Percentiles rank a stretch among this genome's conserved stretches.
Conservation (phyloP, 169 alveolate species). For the Eimeria nieschulzi region DNA sequence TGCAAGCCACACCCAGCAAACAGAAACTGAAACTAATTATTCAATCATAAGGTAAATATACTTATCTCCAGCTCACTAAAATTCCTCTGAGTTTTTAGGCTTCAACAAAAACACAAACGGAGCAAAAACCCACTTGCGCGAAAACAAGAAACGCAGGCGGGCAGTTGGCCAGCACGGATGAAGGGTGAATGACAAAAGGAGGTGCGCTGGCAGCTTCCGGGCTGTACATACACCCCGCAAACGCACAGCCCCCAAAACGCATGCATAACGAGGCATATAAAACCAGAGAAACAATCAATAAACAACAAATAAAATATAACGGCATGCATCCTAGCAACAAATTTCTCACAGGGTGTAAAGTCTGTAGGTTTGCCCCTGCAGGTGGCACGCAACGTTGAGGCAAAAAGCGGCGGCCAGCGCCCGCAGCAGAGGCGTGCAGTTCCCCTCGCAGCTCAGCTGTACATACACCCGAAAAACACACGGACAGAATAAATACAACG, state of each 20-base stretch:
- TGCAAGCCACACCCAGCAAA: background rate
- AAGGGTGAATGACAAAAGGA: conserved; percentile 47
- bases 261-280: background rate
- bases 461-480: too few relatives aligned
- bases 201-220: conserved; percentile 49
- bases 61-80: too few relatives aligned
- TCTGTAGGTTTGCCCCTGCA: conserved; percentile 29
- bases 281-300: background rate
- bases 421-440: conserved; percentile 52
- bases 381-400: conserved; percentile 44
- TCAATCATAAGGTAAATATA: too few relatives aligned
- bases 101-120: too few relatives aligned
- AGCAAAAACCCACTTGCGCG: conserved; percentile 5
- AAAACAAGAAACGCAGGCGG: conserved; percentile 38
- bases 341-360: conserved; percentile 39
- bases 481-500: too few relatives aligned
- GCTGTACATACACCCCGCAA: background rate
- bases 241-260: background rate
- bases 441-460: conserved; percentile 57
- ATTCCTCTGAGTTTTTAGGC: too few relatives aligned
- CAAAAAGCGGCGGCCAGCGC: conserved; percentile 63
- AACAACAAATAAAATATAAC: too few relatives aligned
- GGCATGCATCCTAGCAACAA: too few relatives aligned
- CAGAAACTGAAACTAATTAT: too few relatives aligned
- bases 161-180: conserved; percentile 59